Evolutionary conservation across 352 stramenopile species (phyloP).

Genomic region (Blastocystis sp.): DNA sequence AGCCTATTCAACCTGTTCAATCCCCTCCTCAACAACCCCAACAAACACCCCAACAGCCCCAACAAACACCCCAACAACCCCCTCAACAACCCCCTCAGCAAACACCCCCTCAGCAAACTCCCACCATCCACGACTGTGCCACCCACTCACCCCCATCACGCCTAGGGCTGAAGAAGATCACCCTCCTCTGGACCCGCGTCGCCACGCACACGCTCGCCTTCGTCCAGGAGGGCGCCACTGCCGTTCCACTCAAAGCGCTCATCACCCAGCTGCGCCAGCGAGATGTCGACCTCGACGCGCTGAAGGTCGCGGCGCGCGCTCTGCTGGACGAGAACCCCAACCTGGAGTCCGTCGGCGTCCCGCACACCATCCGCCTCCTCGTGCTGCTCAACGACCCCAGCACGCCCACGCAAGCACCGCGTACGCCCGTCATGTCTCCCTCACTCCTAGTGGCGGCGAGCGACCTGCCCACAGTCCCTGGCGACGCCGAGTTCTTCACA

Average conservation of each 20-base stretch:
- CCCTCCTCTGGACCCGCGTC: conserved; percentile 29
- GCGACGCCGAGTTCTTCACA: background rate
- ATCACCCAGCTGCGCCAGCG: conserved; percentile 2
- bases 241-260: conserved; percentile 4
- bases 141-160: background rate
- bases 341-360: background rate
- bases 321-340: background rate
- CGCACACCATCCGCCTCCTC: background rate
- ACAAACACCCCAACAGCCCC: background rate
- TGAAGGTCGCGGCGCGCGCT: background rate
- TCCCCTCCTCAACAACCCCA: background rate
- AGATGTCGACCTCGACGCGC: background rate
- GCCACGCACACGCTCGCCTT: background rate
- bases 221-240: background rate
- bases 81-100: too few relatives aligned
- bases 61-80: background rate
- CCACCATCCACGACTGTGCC: background rate
- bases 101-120: background rate
- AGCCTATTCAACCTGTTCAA: background rate
- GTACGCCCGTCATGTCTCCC: background rate
- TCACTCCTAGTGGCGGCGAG: conserved; percentile 1
- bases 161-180: conserved; percentile 13
- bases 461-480: conserved; percentile 17
- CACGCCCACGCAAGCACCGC: background rate
- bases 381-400: conserved; percentile 22